Base-by-base conservation (phyloP, 169 alveolate species). In the Plasmodium billcollinsi region DNA sequence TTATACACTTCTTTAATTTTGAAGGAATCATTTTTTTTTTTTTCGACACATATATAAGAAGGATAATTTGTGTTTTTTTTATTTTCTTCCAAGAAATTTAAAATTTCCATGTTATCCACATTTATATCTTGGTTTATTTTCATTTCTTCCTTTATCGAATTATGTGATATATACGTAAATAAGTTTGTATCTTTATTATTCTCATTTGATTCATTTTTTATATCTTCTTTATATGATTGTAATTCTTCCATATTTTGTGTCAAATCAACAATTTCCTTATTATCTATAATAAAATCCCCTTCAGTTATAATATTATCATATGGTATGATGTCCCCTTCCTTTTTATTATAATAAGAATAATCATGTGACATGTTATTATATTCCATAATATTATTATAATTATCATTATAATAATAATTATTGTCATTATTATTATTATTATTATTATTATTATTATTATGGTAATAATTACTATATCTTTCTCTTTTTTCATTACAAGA, bases 211-310 rank as follows among this genome's bases (percentile, higher is more conserved):
- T 39, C 47, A 39, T 39, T 39, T 39, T 39, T 39, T 39, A 39
- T 39, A 39, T 39, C 2, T 39, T 39, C 47, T 39, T 7, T 39
- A 39, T 39, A 39, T 39, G 9, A 39, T 39, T 39, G 47, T 39
- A 39, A 39, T 52, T 65, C 26, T 78, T 69, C 29, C 67, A 62
- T 43, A 50, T 65, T 50, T 78, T 78, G 15, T 59, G 49, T 66
- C 50, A 58, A 29, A 78, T 66, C 54, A 78, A 20, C 89, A 65
- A 66, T 58, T 75, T 78, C 47, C 52, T 66, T 15, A 76, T 70
- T n/a, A 78, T 21, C 26, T 73, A 45, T 14, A 18, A 65, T n/a
- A 76, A 58, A 5, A 33, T 70, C 0, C 54, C 26, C 15, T 78
- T 76, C 29, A 66, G 8, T 43, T 78, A 65, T 21, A 78, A 11